A percentile compares a stretch with the other conserved stretches of the same genome.
Conservation (phyloP, 2,329 filamentous ascomycete species). For the Dryadomyces quercus-mongolicae region DNA sequence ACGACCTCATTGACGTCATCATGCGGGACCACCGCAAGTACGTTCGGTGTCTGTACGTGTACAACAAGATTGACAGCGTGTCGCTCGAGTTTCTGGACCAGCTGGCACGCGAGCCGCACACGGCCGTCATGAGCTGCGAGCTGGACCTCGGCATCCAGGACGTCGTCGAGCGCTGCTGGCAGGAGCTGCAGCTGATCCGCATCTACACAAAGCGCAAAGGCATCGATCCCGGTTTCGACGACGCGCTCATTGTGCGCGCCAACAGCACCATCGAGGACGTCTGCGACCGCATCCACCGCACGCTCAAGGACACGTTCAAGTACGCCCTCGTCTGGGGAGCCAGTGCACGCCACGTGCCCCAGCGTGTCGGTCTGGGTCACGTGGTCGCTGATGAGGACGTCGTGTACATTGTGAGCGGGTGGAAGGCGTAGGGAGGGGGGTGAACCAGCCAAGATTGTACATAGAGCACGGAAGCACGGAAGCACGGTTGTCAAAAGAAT, state of each 20-base stretch:
- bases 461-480: too few species aligned
- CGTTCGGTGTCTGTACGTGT: slow-evolving; percentile 89
- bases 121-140: slow-evolving; percentile 95
- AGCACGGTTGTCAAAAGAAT: too few species aligned
- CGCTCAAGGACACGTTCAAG: slow-evolving; percentile 96
- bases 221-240: slow-evolving; percentile 73
- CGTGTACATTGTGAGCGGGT: slow-evolving; percentile 54
- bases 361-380: slow-evolving; percentile 81
- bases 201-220: slow-evolving; percentile 97
- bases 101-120: slow-evolving; percentile 83
- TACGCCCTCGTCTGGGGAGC: slow-evolving; percentile 97
- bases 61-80: slow-evolving; percentile 98
- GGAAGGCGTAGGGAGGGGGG: slow-evolving; percentile 41
- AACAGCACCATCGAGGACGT: slow-evolving; percentile 92
- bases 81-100: slow-evolving; percentile 87
- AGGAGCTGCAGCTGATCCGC: slow-evolving; percentile 78
- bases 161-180: slow-evolving; percentile 90
- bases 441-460: too few species aligned
- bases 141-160: slow-evolving; percentile 86
- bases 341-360: slow-evolving; percentile 87
- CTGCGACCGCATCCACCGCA: slow-evolving; percentile 88
- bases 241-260: slow-evolving; percentile 84
- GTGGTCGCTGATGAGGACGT: slow-evolving; percentile 60
- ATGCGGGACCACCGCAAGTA: slow-evolving; percentile 99
- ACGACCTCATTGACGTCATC: slow-evolving; percentile 98